Evolutionary conservation across 192 early-diverging fungal genomes (phyloP), one percentile per base, ranked within the genome.

Genomic region (Neocallimastix lanati): DNA sequence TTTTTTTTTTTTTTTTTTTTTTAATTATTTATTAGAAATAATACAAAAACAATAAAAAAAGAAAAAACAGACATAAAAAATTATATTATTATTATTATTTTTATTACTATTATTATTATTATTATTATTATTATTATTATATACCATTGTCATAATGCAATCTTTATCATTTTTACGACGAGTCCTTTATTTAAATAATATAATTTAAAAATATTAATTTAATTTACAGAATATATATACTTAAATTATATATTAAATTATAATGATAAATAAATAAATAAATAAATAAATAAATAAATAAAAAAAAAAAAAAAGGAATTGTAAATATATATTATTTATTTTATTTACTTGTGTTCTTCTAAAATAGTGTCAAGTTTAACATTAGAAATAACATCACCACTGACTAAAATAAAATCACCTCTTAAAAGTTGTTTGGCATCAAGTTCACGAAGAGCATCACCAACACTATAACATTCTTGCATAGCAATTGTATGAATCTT

Each of bases 331-430:
- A 67, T 67, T 25, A 11, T 2, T 21, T 11, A 21, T 67, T 3
- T 1, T 50, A 28, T 81, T 28, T 76, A 90, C 85, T 86, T 79
- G 83, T 99, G 98, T n/a, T 87, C 92, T 28, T 94, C 92, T 36
- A 97, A 78, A 28, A 92, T 88, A 77, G 84, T 82, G 28, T 90
- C 87, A 67, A 99, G 80, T 79, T 95, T 88, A 83, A 98, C 90
- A 82, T 98, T 98, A 12, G 96, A 91, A 6, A 99, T 90, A 0
- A 96, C 91, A 84, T 98, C 92, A 76, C 94, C 96, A 13, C 84
- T 90, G 79, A 96, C 93, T 58, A 98, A 87, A 50, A 99, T 94
- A 85, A 99, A 99, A 81, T 99, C 96, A 1, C 90, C 91, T 30
- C 86, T 84, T 78, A 98, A 88, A 58, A 95, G 81, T 78, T 93